phyloP scores from a whole-genome alignment of 202 grass and related monocot genomes.

The Thinopyrum obtusiflorum region DNA sequence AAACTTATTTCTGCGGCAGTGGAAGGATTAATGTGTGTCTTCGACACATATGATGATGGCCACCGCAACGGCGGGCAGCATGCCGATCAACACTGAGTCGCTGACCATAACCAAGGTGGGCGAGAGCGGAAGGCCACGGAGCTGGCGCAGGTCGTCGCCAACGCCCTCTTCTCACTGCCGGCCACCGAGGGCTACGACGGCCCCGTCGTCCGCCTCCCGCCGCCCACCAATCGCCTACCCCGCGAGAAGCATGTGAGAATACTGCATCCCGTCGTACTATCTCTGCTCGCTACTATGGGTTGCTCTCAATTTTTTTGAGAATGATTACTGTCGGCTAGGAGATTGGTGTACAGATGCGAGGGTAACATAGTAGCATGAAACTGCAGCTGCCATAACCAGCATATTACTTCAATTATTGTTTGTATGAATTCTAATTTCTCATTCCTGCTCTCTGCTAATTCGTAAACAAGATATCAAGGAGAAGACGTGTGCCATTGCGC shows the following conservation, averaged over 20 bases:
- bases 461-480: neutral
- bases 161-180: too few relatives aligned
- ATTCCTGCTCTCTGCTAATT: neutral
- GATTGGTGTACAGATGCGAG: neutral
- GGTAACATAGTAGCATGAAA: neutral
- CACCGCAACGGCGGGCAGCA: too few relatives aligned
- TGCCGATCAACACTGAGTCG: too few relatives aligned
- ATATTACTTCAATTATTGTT: neutral
- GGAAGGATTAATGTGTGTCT: too few relatives aligned
- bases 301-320: neutral
- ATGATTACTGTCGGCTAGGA: neutral
- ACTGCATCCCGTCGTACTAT: neutral
- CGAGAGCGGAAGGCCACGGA: too few relatives aligned
- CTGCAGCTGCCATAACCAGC: neutral
- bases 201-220: slow-evolving; percentile 63
- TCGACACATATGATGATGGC: too few relatives aligned
- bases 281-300: neutral
- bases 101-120: too few relatives aligned
- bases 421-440: neutral
- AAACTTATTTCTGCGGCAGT: too few relatives aligned
- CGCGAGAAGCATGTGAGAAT: slow-evolving; percentile 37
- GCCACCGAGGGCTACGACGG: too few relatives aligned
- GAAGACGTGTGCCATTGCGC: too few relatives aligned
- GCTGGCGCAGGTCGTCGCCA: too few relatives aligned
- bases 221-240: slow-evolving; percentile 39